A percentile compares a stretch with the other conserved stretches of the same genome.
Conservation (phyloP, 2,329 filamentous ascomycete genomes). For the Hymenoscyphus occultus region DNA sequence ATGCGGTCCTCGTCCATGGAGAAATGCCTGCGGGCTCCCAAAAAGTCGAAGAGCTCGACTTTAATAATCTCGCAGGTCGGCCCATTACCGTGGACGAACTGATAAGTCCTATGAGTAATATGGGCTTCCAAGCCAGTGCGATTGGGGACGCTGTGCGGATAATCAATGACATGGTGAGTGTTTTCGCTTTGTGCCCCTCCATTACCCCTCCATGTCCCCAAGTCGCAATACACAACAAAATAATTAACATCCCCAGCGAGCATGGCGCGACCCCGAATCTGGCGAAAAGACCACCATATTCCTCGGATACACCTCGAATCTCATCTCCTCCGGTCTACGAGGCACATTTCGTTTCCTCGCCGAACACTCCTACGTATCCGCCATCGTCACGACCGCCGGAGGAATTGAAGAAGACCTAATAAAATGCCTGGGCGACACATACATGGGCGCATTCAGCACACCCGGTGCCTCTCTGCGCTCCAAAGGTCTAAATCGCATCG, state of each 20-base stretch:
- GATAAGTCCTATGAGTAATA: conserved; percentile 74
- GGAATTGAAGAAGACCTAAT: conserved; percentile 98
- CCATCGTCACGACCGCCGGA: conserved; percentile 91
- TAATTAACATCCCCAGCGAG: conserved; percentile 49
- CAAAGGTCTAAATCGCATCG: conserved; percentile 91
- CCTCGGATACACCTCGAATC: conserved; percentile 93
- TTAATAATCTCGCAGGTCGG: conserved; percentile 72
- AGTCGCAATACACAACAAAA: not conserved
- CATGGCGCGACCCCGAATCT: conserved; percentile 76
- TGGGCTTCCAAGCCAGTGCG: conserved; percentile 80
- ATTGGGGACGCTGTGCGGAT: conserved; percentile 86
- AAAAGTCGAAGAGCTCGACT: conserved; percentile 87
- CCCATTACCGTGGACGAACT: conserved; percentile 85
- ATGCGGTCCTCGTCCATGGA: conserved; percentile 79
- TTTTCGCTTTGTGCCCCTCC: conserved; percentile 22
- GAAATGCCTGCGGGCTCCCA: conserved; percentile 76
- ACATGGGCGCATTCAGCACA: conserved; percentile 81
- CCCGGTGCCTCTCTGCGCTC: conserved; percentile 73
- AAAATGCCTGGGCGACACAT: conserved; percentile 94
- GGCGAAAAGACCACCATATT: conserved; percentile 82
- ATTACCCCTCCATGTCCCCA: conserved; percentile 7
- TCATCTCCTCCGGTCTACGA: conserved; percentile 92
- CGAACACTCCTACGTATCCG: conserved; percentile 86
- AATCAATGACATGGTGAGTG: conserved; percentile 85
- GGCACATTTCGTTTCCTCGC: conserved; percentile 91